Percentiles rank a stretch among this genome's conserved stretches.
Evolutionary conservation across 129 eudicot species (phyloP).

Genomic region (sunflower (Helianthus annuus)): DNA sequence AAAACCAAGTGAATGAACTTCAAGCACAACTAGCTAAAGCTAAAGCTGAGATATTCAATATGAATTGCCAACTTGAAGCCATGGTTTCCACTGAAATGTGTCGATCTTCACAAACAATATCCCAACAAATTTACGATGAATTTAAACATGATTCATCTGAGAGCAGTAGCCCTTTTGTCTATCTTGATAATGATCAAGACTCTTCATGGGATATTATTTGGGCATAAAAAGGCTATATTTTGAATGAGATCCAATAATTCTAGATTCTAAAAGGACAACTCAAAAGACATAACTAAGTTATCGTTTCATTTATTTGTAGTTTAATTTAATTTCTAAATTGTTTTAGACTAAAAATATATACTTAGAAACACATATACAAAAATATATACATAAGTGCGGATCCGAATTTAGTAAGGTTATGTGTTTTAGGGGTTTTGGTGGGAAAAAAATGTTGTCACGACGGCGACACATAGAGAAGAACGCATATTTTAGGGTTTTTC

Average conservation of each 20-base stretch:
- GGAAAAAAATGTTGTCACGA: no score
- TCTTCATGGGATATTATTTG: constrained; percentile 45
- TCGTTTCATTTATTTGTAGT: no score
- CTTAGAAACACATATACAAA: no score
- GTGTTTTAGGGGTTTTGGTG: no score
- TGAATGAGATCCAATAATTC: constrained; percentile 12
- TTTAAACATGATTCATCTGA: constrained; percentile 4
- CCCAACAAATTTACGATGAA: constrained; percentile 21
- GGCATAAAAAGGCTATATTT: constrained; percentile 31
- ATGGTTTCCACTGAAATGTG: constrained; percentile 44
- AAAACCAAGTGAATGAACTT: constrained; percentile 63
- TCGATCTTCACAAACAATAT: constrained; percentile 43
- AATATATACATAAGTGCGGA: no score
- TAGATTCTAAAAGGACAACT: constrained; percentile 2
- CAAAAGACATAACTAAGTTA: no score
- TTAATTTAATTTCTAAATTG: no score
- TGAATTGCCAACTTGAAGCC: constrained; percentile 61
- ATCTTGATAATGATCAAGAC: constrained; percentile 32
- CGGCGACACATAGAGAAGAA: no score
- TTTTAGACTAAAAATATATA: no score
- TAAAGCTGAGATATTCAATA: constrained; percentile 53
- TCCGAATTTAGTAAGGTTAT: no score
- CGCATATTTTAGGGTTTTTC: no score
- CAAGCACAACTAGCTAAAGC: constrained; percentile 69
- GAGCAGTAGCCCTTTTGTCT: constrained; percentile 4